Evolutionary conservation across 1,284 basidiomycete genomes (phyloP).

Genomic region (Leccinum laetum): DNA sequence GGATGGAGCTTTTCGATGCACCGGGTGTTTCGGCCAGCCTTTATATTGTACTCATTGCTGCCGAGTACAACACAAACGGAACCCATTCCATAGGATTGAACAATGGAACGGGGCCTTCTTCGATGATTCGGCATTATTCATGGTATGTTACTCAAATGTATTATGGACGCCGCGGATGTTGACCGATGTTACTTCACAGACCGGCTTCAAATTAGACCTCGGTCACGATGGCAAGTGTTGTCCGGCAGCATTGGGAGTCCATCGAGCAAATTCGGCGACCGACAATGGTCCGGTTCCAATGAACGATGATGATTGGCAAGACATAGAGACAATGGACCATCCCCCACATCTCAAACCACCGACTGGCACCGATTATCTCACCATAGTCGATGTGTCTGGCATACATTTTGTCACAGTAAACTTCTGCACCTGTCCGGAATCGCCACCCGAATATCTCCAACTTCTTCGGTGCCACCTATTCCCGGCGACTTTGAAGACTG

Average conservation of each 20-base stretch:
- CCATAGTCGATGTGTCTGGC: neutral
- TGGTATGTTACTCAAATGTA: neutral
- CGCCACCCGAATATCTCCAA: constrained; percentile 13
- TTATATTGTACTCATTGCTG: neutral
- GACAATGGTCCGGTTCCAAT: neutral
- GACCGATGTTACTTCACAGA: neutral
- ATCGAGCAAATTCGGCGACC: neutral
- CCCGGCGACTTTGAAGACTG: neutral
- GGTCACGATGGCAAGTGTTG: neutral
- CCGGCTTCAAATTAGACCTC: neutral
- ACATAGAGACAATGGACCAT: neutral
- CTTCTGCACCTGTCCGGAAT: neutral
- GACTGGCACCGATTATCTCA: neutral
- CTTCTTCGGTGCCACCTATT: neutral
- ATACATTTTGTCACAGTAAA: neutral
- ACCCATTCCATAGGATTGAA: neutral
- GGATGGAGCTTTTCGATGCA: neutral
- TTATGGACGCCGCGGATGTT: no score
- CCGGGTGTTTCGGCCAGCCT: neutral
- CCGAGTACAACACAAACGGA: neutral
- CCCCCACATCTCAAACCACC: neutral
- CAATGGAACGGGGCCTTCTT: neutral
- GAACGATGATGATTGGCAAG: neutral
- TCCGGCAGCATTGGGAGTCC: neutral
- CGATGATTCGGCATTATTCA: neutral